Conservation (phyloP, 768 basidiomycete genomes). For the Boletus subparvulus region DNA sequence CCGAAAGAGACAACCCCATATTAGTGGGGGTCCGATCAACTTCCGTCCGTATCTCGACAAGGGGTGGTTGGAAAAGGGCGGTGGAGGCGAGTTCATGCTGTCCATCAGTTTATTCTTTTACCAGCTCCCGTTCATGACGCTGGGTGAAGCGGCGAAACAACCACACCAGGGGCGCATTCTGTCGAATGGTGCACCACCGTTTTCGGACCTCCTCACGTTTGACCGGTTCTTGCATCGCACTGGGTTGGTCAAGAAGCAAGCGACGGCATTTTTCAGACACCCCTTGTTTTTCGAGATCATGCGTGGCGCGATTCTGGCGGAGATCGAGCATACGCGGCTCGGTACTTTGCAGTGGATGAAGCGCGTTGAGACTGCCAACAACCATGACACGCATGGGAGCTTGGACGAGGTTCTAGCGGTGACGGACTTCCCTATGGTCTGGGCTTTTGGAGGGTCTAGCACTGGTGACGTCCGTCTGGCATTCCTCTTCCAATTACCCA, state of each 20-base stretch:
- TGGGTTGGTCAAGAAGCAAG: slow-evolving; percentile 37
- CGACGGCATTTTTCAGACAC: slow-evolving; percentile 34
- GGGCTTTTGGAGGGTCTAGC: slow-evolving; percentile 20
- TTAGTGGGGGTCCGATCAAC: slow-evolving; percentile 49
- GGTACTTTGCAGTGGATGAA: slow-evolving; percentile 27
- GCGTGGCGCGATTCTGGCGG: slow-evolving; percentile 4
- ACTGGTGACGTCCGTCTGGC: slow-evolving; percentile 30
- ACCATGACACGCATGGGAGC: not conserved
- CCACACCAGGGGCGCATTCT: not conserved
- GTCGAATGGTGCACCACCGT: slow-evolving; percentile 35
- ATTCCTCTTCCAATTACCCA: not conserved
- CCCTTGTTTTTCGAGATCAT: slow-evolving; percentile 49
- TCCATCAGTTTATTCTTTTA: slow-evolving; percentile 44
- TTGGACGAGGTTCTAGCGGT: slow-evolving; percentile 1
- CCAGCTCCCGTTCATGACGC: slow-evolving; percentile 49
- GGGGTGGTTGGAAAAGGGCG: slow-evolving; percentile 47
- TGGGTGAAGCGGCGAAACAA: slow-evolving; percentile 17
- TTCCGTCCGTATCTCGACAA: slow-evolving; percentile 49
- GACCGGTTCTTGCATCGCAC: slow-evolving; percentile 48
- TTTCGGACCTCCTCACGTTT: slow-evolving; percentile 42
- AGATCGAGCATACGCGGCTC: not conserved
- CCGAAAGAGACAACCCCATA: slow-evolving; percentile 48
- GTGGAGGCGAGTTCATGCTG: slow-evolving; percentile 42
- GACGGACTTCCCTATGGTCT: slow-evolving; percentile 4
- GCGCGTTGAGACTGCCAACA: not conserved